Evolutionary conservation across 1,139 yeast species (phyloP).

Genomic region (Debaryomyces sp.): DNA sequence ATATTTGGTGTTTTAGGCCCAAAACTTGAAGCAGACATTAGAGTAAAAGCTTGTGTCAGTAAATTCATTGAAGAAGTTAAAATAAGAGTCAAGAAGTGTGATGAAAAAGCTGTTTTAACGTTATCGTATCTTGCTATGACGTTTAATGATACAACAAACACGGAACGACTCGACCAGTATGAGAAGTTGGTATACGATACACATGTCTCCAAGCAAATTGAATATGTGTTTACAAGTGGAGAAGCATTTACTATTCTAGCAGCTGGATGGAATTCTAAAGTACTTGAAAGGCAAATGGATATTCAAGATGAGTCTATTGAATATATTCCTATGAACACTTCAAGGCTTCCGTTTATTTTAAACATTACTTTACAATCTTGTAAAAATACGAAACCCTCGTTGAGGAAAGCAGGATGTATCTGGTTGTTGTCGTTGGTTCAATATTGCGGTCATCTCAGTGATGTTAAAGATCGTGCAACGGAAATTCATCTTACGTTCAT

Average conservation of each 20-base stretch:
- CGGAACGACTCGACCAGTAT: constrained; percentile 28
- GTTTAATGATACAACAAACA: constrained; percentile 18
- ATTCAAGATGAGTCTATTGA: constrained; percentile 35
- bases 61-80: constrained; percentile 35
- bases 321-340: constrained; percentile 21
- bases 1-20: constrained; percentile 61
- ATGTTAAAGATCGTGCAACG: constrained; percentile 46
- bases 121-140: constrained; percentile 59
- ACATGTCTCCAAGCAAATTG: constrained; percentile 70
- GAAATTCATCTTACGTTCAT: constrained; percentile 73
- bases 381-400: constrained; percentile 67
- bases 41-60: constrained; percentile 17
- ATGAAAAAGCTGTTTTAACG: constrained; percentile 62
- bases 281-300: constrained; percentile 55
- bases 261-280: constrained; percentile 75
- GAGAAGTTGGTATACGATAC: constrained; percentile 58
- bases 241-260: constrained; percentile 78
- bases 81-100: constrained; percentile 54
- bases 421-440: constrained; percentile 85
- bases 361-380: constrained; percentile 54
- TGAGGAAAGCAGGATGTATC: constrained; percentile 77
- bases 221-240: constrained; percentile 76
- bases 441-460: constrained; percentile 58
- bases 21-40: constrained; percentile 12
- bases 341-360: constrained; percentile 42